Evolutionary conservation across 805 yeast genomes (phyloP).

Genomic region (Pichia nakasei): DNA sequence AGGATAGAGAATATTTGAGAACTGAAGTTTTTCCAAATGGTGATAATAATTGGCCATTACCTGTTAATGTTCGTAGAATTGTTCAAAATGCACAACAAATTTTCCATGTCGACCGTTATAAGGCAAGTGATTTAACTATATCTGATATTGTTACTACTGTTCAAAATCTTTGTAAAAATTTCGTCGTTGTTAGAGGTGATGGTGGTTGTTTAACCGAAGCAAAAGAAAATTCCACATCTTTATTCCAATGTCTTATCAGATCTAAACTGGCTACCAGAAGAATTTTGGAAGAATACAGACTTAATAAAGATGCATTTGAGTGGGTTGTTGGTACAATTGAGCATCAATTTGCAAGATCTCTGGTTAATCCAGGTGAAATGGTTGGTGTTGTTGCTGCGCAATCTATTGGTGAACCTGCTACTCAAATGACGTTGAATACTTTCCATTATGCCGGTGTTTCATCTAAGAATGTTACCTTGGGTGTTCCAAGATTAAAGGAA

Average conservation of each 20-base stretch:
- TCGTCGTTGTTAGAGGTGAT: constrained; percentile 76
- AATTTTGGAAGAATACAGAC: constrained; percentile 81
- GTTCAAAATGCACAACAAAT: constrained; percentile 96
- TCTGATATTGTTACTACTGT: constrained; percentile 73
- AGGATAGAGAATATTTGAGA: constrained; percentile 76
- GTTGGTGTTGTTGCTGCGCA: constrained; percentile 97
- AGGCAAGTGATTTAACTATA: constrained; percentile 83
- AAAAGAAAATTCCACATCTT: constrained; percentile 80
- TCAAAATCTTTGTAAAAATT: constrained; percentile 51
- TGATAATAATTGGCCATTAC: constrained; percentile 95
- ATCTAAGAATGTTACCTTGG: constrained; percentile 95
- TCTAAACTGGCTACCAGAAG: constrained; percentile 89
- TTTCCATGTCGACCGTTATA: constrained; percentile 84
- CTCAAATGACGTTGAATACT: constrained; percentile 95
- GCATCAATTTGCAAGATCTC: constrained; percentile 82
- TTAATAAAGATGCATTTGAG: constrained; percentile 79
- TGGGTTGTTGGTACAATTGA: constrained; percentile 96
- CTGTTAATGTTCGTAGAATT: constrained; percentile 93
- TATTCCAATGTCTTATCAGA: constrained; percentile 87
- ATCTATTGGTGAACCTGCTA: constrained; percentile 97
- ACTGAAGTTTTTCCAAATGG: constrained; percentile 80
- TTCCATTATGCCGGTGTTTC: constrained; percentile 98
- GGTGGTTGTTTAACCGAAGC: constrained; percentile 71
- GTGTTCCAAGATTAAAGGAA: constrained; percentile 97
- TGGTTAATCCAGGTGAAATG: constrained; percentile 97